Base-by-base conservation (phyloP, 2,329 filamentous ascomycete species). In the Penicillium paneum region DNA sequence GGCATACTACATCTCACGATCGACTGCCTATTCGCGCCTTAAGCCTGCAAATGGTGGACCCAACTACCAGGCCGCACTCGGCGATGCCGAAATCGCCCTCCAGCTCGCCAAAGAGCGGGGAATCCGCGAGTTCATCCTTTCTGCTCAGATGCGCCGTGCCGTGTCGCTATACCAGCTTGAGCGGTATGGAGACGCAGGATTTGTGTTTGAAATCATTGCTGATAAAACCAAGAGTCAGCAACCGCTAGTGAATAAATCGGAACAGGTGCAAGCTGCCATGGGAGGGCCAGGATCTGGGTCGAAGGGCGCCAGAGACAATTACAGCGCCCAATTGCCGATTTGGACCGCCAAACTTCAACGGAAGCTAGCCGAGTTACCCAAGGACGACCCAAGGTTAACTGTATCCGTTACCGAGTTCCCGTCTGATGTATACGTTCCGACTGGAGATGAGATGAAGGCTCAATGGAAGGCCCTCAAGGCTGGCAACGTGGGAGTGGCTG, bases 121-220 rank as follows among this genome's bases (percentile, higher is more conserved):
- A 31, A 88, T 87, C 65, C 84, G 89, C 47, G 84, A 90, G 60
- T 81, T 88, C 29, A 90, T 97, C 71, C 80, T 86, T 42, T 83
- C 90, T n/a, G 87, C 90, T 1, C 90, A 97, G 66, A 84, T 94
- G 65, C 85, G 92, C 63, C 84, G 93, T 35, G 89, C 84, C 5
- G 83, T 96, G 12, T 82, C 88, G 11, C 79, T 93, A 26, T 89
- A 85, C 71, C 83, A 86, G 45, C 77, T 91, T 38, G 83, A 83
- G 32, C 81, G 83, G 49, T 90, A 85, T 64, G 91, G 87, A 3
- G 88, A 97, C 72, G 87, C 91, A 0, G 82, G 86, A 55, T 82
- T 85, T 62, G 83, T 92, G 59, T 84, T 92, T 19, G 77, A 74
- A n/a, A 72, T 80, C 29, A 79, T 86, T 13, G 66, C 68, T 39